Conservation (phyloP, 2,329 filamentous ascomycete genomes). For the Diatrype stigma region DNA sequence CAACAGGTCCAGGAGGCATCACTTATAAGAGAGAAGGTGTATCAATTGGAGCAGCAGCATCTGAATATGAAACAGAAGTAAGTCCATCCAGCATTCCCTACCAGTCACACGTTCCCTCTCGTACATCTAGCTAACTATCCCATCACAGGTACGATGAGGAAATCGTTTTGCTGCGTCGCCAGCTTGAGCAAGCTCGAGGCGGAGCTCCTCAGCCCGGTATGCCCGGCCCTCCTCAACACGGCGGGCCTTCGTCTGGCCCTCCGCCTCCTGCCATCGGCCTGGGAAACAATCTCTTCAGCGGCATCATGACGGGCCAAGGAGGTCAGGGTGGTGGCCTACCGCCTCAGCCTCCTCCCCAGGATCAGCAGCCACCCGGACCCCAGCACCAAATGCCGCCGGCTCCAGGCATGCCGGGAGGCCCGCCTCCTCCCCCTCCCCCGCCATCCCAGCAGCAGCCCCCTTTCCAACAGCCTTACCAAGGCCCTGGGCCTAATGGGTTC, state of each 20-base stretch:
- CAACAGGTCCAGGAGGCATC: constrained; percentile 94
- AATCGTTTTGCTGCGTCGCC: constrained; percentile 77
- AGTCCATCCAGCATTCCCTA: constrained; percentile 27
- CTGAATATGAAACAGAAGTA: constrained; percentile 89
- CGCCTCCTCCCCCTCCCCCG: constrained; percentile 52
- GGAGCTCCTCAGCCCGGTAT: constrained; percentile 55
- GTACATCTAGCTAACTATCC: constrained; percentile 8
- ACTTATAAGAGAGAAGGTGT: constrained; percentile 88
- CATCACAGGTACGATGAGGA: constrained; percentile 83
- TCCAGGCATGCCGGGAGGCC: constrained; percentile 52
- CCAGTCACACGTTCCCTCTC: too few relatives aligned
- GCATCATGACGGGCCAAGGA: constrained; percentile 86
- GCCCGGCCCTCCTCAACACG: constrained; percentile 68
- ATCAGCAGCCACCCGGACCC: constrained; percentile 48
- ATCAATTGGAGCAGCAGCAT: constrained; percentile 85
- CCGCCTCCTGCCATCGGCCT: constrained; percentile 86
- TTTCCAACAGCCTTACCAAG: constrained; percentile 67
- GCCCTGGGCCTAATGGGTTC: constrained; percentile 64
- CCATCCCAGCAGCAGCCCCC: constrained; percentile 61
- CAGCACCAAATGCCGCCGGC: constrained; percentile 70
- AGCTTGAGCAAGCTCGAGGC: constrained; percentile 73
- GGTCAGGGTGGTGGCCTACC: constrained; percentile 83
- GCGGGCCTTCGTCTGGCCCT: constrained; percentile 64
- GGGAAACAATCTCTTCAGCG: constrained; percentile 88
- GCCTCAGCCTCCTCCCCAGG: constrained; percentile 60